phyloP scores from a whole-genome alignment of 257 asterid species.

The Ehretia macrophylla region DNA sequence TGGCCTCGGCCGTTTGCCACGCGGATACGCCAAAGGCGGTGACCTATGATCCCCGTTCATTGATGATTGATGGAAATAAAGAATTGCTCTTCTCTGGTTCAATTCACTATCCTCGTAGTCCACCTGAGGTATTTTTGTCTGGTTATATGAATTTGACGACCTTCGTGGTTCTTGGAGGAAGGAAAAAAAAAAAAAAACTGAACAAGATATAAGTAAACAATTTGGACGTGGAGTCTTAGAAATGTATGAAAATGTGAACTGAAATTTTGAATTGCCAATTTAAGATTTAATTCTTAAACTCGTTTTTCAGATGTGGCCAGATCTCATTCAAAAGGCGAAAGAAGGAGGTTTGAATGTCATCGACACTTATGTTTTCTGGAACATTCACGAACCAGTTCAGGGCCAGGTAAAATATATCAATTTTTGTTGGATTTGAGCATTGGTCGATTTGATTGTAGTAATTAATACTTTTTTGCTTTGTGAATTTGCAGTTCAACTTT shows the following conservation, averaged over 20 bases:
- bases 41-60: slow-evolving; percentile 50
- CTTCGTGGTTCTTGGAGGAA: not conserved
- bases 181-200: not conserved
- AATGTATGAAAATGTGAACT: too few relatives aligned
- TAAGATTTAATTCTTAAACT: not conserved
- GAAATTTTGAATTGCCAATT: too few relatives aligned
- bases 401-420: slow-evolving; percentile 42
- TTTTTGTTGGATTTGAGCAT: not conserved
- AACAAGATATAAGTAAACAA: too few relatives aligned
- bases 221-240: too few relatives aligned
- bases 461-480: not conserved
- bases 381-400: slow-evolving; percentile 71
- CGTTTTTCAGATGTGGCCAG: slow-evolving; percentile 65
- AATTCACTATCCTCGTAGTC: slow-evolving; percentile 70
- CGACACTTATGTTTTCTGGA: slow-evolving; percentile 76
- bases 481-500: slow-evolving; percentile 44
- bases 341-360: slow-evolving; percentile 61
- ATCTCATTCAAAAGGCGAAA: slow-evolving; percentile 47
- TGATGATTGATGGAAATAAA: slow-evolving; percentile 56
- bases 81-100: slow-evolving; percentile 69
- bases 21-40: slow-evolving; percentile 16
- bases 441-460: not conserved
- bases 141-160: not conserved
- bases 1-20: slow-evolving; percentile 12
- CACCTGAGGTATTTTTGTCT: slow-evolving; percentile 38